A percentile compares a stretch with the other conserved stretches of the same genome.
Conservation (phyloP, 2,329 filamentous ascomycete species). For the Alternaria postmessia region DNA sequence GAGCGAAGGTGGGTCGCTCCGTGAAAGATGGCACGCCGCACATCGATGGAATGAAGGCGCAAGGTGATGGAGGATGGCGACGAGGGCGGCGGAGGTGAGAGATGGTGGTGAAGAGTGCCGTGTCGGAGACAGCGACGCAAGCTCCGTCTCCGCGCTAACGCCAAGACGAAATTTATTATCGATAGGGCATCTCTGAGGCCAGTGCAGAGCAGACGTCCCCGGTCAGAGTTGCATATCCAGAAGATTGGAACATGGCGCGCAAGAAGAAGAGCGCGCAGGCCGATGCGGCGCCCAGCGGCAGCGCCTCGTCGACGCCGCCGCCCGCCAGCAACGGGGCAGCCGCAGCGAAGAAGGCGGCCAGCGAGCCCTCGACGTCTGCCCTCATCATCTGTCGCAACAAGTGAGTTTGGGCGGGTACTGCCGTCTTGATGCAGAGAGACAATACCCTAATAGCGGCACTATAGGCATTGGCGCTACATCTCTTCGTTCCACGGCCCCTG, state of each 20-base stretch:
- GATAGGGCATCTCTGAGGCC: constrained; percentile 9
- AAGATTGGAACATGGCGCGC: constrained; percentile 37
- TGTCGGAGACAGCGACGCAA: constrained; percentile 14
- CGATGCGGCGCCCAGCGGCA: constrained; percentile 27
- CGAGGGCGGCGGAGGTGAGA: neutral
- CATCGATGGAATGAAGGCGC: neutral
- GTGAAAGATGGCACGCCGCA: neutral
- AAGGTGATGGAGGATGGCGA: neutral
- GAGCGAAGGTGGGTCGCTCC: neutral
- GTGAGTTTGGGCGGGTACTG: constrained; percentile 44
- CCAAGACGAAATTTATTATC: constrained; percentile 32
- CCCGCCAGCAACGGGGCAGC: constrained; percentile 9
- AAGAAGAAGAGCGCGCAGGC: constrained; percentile 46
- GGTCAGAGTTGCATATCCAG: constrained; percentile 4
- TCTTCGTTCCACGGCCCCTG: constrained; percentile 84
- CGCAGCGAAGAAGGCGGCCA: constrained; percentile 16
- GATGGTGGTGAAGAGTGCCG: neutral
- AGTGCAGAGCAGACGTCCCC: constrained; percentile 12
- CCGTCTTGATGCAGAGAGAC: constrained; percentile 9
- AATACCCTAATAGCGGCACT: constrained; percentile 18
- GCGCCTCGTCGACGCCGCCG: constrained; percentile 15
- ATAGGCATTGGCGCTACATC: constrained; percentile 84
- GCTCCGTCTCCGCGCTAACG: constrained; percentile 19
- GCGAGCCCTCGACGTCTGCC: constrained; percentile 34
- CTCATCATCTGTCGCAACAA: constrained; percentile 55